Percentiles rank a stretch among this genome's conserved stretches.
These are phyloP conservation scores for Boletus vermiculosoides DNA, from an alignment of 768 basidiomycete species.

Conservation along the genomic window DNA sequence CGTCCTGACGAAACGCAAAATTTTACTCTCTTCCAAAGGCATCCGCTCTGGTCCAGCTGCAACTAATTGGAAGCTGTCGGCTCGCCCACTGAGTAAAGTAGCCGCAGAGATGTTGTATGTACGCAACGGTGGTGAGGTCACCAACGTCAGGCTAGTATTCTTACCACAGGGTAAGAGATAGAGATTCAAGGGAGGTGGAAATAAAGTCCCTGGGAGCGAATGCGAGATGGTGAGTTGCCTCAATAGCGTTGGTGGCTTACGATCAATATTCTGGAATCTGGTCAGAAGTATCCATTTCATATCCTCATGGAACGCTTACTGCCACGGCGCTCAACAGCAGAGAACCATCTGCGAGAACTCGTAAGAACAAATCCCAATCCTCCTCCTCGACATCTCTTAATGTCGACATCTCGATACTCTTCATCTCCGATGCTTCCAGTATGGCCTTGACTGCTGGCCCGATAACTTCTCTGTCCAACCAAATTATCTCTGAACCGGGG, in stretches of 20 bases:
- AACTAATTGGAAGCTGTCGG: conserved; percentile 50
- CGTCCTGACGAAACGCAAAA: conserved; percentile 69
- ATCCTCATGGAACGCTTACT: conserved; percentile 42
- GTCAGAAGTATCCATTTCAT: conserved; percentile 3
- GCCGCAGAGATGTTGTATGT: conserved; percentile 57
- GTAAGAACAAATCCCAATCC: conserved; percentile 77
- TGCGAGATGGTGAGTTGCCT: conserved; percentile 74
- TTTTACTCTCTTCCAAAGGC: conserved; percentile 48
- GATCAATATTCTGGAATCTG: conserved; percentile 73
- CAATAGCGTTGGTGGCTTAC: conserved; percentile 80
- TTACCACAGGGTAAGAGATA: conserved; percentile 51
- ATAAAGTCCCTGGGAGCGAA: conserved; percentile 49
- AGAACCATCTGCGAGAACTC: conserved; percentile 71
- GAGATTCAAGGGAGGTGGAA: conserved; percentile 48
- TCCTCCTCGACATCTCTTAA: conserved; percentile 66
- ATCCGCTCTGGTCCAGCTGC: conserved; percentile 41
- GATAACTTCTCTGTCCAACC: conserved; percentile 65
- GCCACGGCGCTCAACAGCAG: conserved; percentile 69
- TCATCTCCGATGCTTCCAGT: conserved; percentile 34
- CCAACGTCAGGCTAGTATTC: conserved; percentile 48
- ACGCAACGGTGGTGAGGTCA: conserved; percentile 66
- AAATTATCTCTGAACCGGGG: conserved; percentile 55
- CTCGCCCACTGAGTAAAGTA: conserved; percentile 58
- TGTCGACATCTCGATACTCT: conserved; percentile 32
- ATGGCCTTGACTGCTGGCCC: conserved; percentile 45